A percentile compares a stretch with the other conserved stretches of the same genome.
Evolutionary conservation across 2,329 filamentous ascomycete species (phyloP).

Genomic region (Cercospora nicotianae): DNA sequence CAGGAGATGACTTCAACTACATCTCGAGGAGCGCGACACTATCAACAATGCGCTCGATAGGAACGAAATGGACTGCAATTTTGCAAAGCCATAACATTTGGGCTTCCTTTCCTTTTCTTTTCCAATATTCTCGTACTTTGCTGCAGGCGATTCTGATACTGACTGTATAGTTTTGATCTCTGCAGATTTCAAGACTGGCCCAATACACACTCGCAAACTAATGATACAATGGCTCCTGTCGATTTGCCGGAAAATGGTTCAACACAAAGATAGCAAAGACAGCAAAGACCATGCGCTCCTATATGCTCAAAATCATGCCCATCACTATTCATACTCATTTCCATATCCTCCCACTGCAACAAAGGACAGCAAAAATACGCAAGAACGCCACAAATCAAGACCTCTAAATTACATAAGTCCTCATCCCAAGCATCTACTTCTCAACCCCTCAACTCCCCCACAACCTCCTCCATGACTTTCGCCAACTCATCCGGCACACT

Average conservation of each 20-base stretch:
- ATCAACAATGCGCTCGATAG: constrained; percentile 28
- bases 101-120: not conserved
- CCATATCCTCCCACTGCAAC: not conserved
- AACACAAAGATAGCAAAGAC: no score
- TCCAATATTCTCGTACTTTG: no score
- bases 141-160: no score
- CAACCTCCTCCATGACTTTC: constrained; percentile 13
- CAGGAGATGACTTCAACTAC: constrained; percentile 33
- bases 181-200: no score
- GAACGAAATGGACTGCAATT: constrained; percentile 21
- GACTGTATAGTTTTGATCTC: no score
- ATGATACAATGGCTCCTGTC: not conserved
- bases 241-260: not conserved
- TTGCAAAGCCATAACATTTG: constrained; percentile 1
- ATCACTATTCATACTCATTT: not conserved
- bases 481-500: constrained; percentile 15
- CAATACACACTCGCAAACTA: not conserved
- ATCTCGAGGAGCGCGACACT: constrained; percentile 27
- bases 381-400: not conserved
- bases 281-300: not conserved
- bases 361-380: no score
- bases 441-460: constrained; percentile 6
- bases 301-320: not conserved
- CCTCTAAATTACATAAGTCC: not conserved
- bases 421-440: not conserved